phyloP scores from a whole-genome alignment of 495 filamentous ascomycete species.

The Talaromyces adpressus region DNA sequence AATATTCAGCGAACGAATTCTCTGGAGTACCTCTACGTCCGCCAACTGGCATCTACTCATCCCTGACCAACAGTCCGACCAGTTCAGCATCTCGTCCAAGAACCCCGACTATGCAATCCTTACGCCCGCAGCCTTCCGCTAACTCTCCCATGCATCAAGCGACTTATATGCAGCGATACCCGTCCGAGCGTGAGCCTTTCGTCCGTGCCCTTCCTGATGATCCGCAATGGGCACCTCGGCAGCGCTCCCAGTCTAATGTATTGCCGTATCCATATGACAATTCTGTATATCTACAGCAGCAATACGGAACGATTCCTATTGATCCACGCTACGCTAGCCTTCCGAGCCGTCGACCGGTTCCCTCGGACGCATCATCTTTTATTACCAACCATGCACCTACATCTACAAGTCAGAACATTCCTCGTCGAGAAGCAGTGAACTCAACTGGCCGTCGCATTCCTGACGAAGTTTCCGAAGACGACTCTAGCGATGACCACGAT shows the following conservation, averaged over 20 bases:
- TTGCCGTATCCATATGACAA: slow-evolving; percentile 23
- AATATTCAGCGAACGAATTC: slow-evolving; percentile 3
- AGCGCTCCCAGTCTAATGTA: slow-evolving; percentile 28
- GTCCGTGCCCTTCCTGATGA: slow-evolving; percentile 37
- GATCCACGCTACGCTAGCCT: slow-evolving; percentile 17
- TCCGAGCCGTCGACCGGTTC: slow-evolving; percentile 14
- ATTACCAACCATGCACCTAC: slow-evolving; percentile 16
- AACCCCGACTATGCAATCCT: slow-evolving; percentile 32
- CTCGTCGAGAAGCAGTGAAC: neutral
- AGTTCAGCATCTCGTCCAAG: slow-evolving; percentile 33
- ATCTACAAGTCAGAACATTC: slow-evolving; percentile 10
- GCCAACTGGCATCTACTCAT: neutral
- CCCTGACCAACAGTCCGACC: slow-evolving; percentile 13
- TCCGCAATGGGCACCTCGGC: slow-evolving; percentile 36
- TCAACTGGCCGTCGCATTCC: neutral
- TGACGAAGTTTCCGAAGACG: neutral
- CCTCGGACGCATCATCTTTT: slow-evolving; percentile 14
- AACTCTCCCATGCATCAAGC: slow-evolving; percentile 29
- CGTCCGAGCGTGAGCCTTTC: slow-evolving; percentile 19
- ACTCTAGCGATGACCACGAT: slow-evolving; percentile 11
- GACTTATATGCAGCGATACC: slow-evolving; percentile 21
- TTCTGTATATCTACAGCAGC: slow-evolving; percentile 21
- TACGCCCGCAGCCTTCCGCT: slow-evolving; percentile 26
- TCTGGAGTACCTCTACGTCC: slow-evolving; percentile 5
- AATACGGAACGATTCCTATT: slow-evolving; percentile 16